Conservation (phyloP, 257 asterid species). For the Petunia axillaris region DNA sequence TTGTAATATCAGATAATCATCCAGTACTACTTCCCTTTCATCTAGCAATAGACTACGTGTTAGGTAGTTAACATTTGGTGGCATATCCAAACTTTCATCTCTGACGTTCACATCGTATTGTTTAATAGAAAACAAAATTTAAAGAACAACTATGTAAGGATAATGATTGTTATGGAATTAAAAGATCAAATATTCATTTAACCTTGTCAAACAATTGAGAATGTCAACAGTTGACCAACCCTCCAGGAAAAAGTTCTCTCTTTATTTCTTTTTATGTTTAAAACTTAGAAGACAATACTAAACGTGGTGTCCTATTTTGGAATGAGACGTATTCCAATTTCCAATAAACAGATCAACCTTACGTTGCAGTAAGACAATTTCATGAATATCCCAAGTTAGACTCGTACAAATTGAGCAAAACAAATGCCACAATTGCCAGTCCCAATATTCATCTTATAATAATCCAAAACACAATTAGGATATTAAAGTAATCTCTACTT, state of each 20-base stretch:
- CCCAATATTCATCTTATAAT: neutral
- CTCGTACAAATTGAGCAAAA: neutral
- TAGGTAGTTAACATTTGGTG: neutral
- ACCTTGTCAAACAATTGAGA: neutral
- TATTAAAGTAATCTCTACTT: neutral
- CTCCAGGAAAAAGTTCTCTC: neutral
- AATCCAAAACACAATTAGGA: neutral
- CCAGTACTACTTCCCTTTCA: no score
- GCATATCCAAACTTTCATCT: neutral
- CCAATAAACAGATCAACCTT: neutral
- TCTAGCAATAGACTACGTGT: no score
- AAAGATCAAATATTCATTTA: neutral
- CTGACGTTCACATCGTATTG: neutral
- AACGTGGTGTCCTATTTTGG: neutral
- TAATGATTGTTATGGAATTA: neutral
- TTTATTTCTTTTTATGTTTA: neutral
- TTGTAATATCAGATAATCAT: no score
- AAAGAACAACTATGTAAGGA: neutral
- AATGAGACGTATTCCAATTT: neutral
- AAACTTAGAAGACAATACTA: neutral
- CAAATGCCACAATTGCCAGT: neutral
- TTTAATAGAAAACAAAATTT: no score
- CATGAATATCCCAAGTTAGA: neutral
- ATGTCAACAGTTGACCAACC: conserved; percentile 23
- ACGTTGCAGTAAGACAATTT: neutral